Base-by-base conservation (phyloP, 1,284 basidiomycete species). In the Kalmanozyma brasiliensis region DNA sequence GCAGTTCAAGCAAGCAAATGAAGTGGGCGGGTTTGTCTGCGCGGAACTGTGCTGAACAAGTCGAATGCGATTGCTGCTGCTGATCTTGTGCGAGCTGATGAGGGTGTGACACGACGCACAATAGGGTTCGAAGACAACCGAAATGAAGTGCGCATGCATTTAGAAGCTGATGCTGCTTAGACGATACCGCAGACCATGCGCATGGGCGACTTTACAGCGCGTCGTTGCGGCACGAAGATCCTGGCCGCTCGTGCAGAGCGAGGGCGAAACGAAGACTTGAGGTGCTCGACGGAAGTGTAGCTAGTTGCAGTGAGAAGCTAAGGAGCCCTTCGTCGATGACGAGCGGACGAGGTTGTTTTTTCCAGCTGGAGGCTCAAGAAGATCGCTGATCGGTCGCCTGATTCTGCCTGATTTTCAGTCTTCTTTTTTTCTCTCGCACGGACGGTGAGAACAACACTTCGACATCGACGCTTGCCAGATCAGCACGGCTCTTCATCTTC, bases 101-200 rank as follows among this genome's bases (percentile, higher is more conserved):
- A 56, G 32, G 19, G 20, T 24, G 40, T 47, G 47, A 30, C 32
- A 44, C 41, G n/a, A 41, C 26, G 13, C 34, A 52, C 41, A 45
- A 53, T 19, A 49, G 45, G 41, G 40, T 49, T 49, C 23, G 20
- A 33, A 23, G 16, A 20, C 29, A 33, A 34, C 45, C 46, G 36
- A 64, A 58, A 64, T 64, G 61, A 64, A 64, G 49, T 30, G 34
- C 8, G 16, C n/a, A 23, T 4, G 16, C 38, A 16, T 41, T 34
- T 16, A 32, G 13, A 22, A 32, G 49, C 33, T 59, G 20, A 11
- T 38, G 36, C n/a, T 55, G 56, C 47, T 29, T 29, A 6, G 26
- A 29, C 26, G 26, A 6, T 29, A 11, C 26, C n/a, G n/a, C n/a
- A n/a, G n/a, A n/a, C n/a, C n/a, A n/a, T n/a, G n/a, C n/a, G n/a